Conservation (phyloP, 2,329 filamentous ascomycete species). For the Triangularia setosa region DNA sequence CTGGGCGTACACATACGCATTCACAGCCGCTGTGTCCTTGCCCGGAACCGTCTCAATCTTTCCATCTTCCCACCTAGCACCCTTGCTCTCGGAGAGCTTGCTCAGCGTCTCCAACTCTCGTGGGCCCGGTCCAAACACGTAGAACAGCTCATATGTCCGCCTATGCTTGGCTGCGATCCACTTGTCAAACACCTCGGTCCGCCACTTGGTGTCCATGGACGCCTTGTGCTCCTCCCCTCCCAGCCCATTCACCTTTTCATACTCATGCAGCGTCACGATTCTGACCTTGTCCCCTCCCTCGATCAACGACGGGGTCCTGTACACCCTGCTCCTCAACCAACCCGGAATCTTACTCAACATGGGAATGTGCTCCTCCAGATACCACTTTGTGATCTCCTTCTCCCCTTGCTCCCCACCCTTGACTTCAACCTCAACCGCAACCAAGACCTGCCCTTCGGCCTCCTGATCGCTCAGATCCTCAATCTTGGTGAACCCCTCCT, state of each 20-base stretch:
- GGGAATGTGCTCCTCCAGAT: constrained; percentile 67
- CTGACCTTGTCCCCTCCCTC: constrained; percentile 49
- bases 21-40: constrained; percentile 48
- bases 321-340: constrained; percentile 71
- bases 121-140: constrained; percentile 73
- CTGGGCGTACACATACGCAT: constrained; percentile 63
- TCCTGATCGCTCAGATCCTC: constrained; percentile 58
- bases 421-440: constrained; percentile 58
- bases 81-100: constrained; percentile 40
- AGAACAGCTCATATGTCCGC: constrained; percentile 67
- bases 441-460: constrained; percentile 55
- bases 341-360: constrained; percentile 72
- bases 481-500: constrained; percentile 53
- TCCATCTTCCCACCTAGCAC: constrained; percentile 53
- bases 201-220: constrained; percentile 59
- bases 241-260: constrained; percentile 61
- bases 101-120: constrained; percentile 61
- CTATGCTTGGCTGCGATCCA: constrained; percentile 55
- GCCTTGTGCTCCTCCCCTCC: constrained; percentile 61
- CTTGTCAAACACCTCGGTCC: constrained; percentile 54
- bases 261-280: constrained; percentile 70
- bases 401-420: constrained; percentile 43
- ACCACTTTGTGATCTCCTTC: constrained; percentile 62
- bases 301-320: constrained; percentile 58
- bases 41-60: constrained; percentile 53